A percentile compares a stretch with the other conserved stretches of the same genome.
Conservation (phyloP, 2,329 filamentous ascomycete genomes). For the Whalleya microplaca region DNA sequence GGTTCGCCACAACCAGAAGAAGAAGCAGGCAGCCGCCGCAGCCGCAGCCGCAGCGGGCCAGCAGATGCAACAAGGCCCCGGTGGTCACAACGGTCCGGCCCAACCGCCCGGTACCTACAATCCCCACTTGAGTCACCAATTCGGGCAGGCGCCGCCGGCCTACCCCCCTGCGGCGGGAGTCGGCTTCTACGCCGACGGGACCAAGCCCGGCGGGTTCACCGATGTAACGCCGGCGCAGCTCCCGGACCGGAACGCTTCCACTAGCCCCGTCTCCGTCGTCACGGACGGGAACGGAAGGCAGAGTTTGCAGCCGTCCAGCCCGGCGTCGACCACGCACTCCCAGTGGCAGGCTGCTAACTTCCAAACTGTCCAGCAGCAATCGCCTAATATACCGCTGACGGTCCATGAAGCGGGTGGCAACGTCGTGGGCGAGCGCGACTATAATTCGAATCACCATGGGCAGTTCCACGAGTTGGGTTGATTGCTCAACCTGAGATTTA, state of each 20-base stretch:
- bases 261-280: conserved; percentile 34
- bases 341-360: conserved; percentile 13
- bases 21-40: conserved; percentile 13
- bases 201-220: conserved; percentile 33
- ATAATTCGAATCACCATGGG: conserved; percentile 40
- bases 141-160: conserved; percentile 11
- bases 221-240: conserved; percentile 13
- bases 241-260: conserved; percentile 33
- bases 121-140: conserved; percentile 28
- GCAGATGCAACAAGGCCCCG: conserved; percentile 15
- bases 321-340: conserved; percentile 30
- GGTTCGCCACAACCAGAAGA: conserved; percentile 42
- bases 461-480: conserved; percentile 48
- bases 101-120: conserved; percentile 28
- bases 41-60: conserved; percentile 16
- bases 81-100: conserved; percentile 6
- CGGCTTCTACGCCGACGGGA: conserved; percentile 28
- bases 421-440: conserved; percentile 35
- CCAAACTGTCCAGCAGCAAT: conserved; percentile 27
- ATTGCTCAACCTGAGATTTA: not conserved
- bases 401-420: conserved; percentile 46
- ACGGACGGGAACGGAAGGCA: conserved; percentile 28
- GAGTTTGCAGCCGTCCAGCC: conserved; percentile 31
- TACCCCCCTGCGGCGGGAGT: conserved; percentile 21
- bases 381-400: conserved; percentile 28